These are phyloP conservation scores for Trichoderma pleuroti DNA, from an alignment of 2,329 filamentous ascomycete species.

Conservation along the genomic window DNA sequence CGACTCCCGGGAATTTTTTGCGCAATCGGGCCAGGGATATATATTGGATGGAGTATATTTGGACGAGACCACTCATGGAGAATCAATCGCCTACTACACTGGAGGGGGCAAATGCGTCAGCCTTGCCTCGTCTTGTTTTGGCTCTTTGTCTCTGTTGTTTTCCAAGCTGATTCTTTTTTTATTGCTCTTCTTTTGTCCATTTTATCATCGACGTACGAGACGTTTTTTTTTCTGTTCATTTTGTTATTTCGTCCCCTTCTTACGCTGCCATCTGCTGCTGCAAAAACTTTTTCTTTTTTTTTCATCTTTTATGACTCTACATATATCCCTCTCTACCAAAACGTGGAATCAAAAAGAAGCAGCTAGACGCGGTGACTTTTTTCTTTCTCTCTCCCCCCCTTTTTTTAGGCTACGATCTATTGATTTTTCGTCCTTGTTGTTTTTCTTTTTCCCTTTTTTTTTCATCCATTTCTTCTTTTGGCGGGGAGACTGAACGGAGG, in stretches of 20 bases:
- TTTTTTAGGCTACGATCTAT: constrained; percentile 5
- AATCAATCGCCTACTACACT: not conserved
- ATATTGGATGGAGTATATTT: constrained; percentile 43
- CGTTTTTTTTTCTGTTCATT: constrained; percentile 22
- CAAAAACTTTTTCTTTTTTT: not conserved
- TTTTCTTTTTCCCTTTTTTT: not conserved
- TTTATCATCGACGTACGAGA: constrained; percentile 12
- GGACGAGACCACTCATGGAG: constrained; percentile 27
- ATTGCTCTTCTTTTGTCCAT: constrained; percentile 14
- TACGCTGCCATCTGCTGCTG: not conserved
- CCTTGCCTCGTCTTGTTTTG: constrained; percentile 31
- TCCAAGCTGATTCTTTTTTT: constrained; percentile 12
- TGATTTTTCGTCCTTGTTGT: not conserved
- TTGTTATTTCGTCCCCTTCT: constrained; percentile 15
- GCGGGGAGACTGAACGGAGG: not conserved
- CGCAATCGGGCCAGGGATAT: constrained; percentile 33
- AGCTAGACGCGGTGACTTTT: not conserved
- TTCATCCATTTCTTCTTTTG: not conserved
- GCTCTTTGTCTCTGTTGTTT: constrained; percentile 21
- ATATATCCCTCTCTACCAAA: not conserved
- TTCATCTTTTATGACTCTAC: not conserved
- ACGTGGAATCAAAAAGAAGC: constrained; percentile 1
- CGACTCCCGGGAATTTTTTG: constrained; percentile 33
- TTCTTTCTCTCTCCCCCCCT: not conserved
- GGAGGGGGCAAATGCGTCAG: constrained; percentile 17